These are phyloP conservation scores for Pleoardoris graminearum DNA, from an alignment of 2,329 filamentous ascomycete species.

Conservation along the genomic window DNA sequence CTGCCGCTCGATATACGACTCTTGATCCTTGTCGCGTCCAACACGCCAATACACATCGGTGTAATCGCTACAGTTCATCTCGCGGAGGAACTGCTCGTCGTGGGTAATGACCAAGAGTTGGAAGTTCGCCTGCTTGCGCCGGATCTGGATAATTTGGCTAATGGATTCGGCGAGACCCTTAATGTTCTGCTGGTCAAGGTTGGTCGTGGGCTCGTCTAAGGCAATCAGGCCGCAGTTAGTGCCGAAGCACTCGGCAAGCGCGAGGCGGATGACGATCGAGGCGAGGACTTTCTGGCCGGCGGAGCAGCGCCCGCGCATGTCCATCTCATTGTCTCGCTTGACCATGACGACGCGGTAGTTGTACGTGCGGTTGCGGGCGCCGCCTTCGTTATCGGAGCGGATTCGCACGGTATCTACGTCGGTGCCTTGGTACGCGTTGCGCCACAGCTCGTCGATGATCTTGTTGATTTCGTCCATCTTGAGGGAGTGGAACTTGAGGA, in stretches of 20 bases:
- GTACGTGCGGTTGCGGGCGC: constrained; percentile 77
- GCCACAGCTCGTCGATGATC: constrained; percentile 96
- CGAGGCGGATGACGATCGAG: constrained; percentile 94
- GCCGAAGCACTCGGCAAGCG: constrained; percentile 94
- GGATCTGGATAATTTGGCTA: constrained; percentile 81
- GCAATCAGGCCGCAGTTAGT: constrained; percentile 95
- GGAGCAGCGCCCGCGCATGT: constrained; percentile 97
- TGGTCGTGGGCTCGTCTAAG: constrained; percentile 96
- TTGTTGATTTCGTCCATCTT: constrained; percentile 99
- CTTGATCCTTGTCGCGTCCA: constrained; percentile 78
- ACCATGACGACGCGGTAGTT: constrained; percentile 98
- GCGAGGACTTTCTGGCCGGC: constrained; percentile 96
- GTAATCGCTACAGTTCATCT: constrained; percentile 94
- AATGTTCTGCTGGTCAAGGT: constrained; percentile 94
- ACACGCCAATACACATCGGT: constrained; percentile 91
- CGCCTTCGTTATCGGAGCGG: constrained; percentile 82
- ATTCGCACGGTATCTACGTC: constrained; percentile 97
- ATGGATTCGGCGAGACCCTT: constrained; percentile 81
- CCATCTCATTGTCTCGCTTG: constrained; percentile 96
- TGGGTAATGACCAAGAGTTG: constrained; percentile 99
- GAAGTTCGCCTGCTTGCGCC: constrained; percentile 88
- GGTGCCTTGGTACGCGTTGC: constrained; percentile 92
- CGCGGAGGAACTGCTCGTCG: constrained; percentile 91
- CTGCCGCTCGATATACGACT: constrained; percentile 77
- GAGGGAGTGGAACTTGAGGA: constrained; percentile 93